These are phyloP conservation scores for Edhazardia aedis DNA, from an alignment of 371 early-diverging fungal genomes.

Conservation along the genomic window DNA sequence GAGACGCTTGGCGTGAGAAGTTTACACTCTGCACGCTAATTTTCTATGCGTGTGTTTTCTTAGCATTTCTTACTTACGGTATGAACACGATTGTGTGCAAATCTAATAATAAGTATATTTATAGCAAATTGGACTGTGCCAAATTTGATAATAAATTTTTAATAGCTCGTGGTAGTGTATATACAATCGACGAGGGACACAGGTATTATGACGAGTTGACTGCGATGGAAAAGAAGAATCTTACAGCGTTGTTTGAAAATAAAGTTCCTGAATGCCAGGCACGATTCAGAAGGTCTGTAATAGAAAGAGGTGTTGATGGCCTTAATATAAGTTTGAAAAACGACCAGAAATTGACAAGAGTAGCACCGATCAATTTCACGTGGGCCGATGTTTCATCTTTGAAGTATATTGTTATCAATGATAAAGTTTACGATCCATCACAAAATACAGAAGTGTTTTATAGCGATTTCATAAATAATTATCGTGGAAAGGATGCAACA, in stretches of 20 bases:
- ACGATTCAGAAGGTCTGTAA: neutral
- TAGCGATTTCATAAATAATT: conserved; percentile 12
- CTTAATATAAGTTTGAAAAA: too few relatives aligned
- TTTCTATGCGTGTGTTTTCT: conserved; percentile 26
- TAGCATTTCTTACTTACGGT: conserved; percentile 45
- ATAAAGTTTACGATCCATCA: conserved; percentile 39
- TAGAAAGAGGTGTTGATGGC: too few relatives aligned
- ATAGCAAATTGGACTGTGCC: conserved; percentile 20
- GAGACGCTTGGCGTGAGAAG: conserved; percentile 49
- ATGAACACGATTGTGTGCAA: conserved; percentile 44
- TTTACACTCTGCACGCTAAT: conserved; percentile 43
- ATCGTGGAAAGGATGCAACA: neutral
- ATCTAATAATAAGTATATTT: conserved; percentile 25
- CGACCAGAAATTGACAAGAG: conserved; percentile 16
- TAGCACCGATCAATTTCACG: conserved; percentile 32
- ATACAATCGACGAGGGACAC: conserved; percentile 13
- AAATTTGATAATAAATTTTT: conserved; percentile 22
- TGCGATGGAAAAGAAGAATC: conserved; percentile 1
- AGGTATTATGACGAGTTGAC: neutral
- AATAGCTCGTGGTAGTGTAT: conserved; percentile 36
- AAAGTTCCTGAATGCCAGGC: conserved; percentile 4
- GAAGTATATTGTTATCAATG: conserved; percentile 34
- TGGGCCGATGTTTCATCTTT: conserved; percentile 32
- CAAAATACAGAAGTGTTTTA: neutral
- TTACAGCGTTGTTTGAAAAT: too few relatives aligned